Percentiles rank a stretch among this genome's conserved stretches.
These are phyloP conservation scores for Diaporthe eres DNA, from an alignment of 2,329 filamentous ascomycete genomes.

Conservation along the genomic window DNA sequence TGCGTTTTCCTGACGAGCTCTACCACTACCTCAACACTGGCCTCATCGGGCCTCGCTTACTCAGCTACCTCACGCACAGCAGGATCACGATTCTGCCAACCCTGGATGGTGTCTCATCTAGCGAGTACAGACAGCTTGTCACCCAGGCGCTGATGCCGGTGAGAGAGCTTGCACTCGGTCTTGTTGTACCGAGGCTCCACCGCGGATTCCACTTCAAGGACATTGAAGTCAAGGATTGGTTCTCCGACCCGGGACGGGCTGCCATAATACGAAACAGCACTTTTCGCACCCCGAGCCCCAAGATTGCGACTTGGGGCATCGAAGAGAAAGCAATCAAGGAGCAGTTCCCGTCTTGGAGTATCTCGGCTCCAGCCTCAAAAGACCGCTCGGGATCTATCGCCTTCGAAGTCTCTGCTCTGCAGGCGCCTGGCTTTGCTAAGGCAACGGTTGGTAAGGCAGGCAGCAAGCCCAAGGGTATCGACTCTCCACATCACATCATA, in stretches of 20 bases:
- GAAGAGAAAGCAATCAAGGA: conserved; percentile 69
- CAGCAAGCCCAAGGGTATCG: conserved; percentile 72
- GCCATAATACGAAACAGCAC: conserved; percentile 72
- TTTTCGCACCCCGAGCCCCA: conserved; percentile 60
- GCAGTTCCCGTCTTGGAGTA: conserved; percentile 54
- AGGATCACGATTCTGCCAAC: conserved; percentile 86
- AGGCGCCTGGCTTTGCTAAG: conserved; percentile 77
- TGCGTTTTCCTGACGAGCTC: conserved; percentile 89
- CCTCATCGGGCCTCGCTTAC: conserved; percentile 81
- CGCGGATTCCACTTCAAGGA: conserved; percentile 86
- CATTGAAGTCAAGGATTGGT: conserved; percentile 87
- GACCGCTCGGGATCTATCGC: conserved; percentile 62
- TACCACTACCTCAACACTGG: conserved; percentile 91
- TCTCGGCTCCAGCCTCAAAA: conserved; percentile 43
- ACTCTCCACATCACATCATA: conserved; percentile 75
- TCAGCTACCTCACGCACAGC: conserved; percentile 86
- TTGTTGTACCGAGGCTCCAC: conserved; percentile 85
- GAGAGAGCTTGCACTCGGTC: conserved; percentile 81
- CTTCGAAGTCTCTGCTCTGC: conserved; percentile 77
- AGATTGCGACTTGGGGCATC: conserved; percentile 78
- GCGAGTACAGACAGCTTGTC: conserved; percentile 85
- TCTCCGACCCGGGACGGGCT: conserved; percentile 75
- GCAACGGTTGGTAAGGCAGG: conserved; percentile 71
- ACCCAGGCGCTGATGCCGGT: conserved; percentile 80
- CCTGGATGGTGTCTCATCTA: conserved; percentile 83